A percentile compares a stretch with the other conserved stretches of the same genome.
These are phyloP conservation scores for Trichoderma sp. DNA, from an alignment of 2,329 filamentous ascomycete species.

Conservation along the genomic window DNA sequence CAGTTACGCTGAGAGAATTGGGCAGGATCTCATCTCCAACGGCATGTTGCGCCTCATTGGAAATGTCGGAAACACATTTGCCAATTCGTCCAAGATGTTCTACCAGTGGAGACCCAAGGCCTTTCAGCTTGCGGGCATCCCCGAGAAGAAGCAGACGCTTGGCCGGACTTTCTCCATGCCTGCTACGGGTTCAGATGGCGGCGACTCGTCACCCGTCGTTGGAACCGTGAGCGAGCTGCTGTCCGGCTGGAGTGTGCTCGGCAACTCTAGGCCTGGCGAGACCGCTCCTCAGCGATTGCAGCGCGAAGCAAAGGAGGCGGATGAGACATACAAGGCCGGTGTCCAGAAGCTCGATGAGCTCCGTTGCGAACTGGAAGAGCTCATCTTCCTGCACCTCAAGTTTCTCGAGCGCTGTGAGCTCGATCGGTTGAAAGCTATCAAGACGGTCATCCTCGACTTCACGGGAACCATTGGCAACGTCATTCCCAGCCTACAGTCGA, in stretches of 20 bases:
- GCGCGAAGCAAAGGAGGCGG: conserved; percentile 83
- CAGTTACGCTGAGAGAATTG: conserved; percentile 89
- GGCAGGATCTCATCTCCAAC: conserved; percentile 83
- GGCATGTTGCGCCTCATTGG: conserved; percentile 89
- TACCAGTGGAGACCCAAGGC: conserved; percentile 96
- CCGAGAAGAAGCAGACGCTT: conserved; percentile 77
- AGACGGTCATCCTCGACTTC: conserved; percentile 96
- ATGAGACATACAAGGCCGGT: conserved; percentile 87
- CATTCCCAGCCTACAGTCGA: conserved; percentile 91
- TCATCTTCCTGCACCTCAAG: conserved; percentile 85
- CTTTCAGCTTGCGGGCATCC: conserved; percentile 82
- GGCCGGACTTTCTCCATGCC: conserved; percentile 73
- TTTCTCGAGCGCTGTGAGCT: conserved; percentile 98
- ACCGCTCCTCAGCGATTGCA: conserved; percentile 82
- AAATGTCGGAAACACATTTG: conserved; percentile 92
- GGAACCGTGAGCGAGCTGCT: conserved; percentile 86
- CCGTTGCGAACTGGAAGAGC: conserved; percentile 91
- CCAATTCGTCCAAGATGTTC: conserved; percentile 94
- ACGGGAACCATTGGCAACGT: conserved; percentile 97
- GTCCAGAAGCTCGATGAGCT: conserved; percentile 86
- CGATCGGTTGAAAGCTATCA: conserved; percentile 94
- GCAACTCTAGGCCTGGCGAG: conserved; percentile 86
- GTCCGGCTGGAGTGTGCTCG: conserved; percentile 84
- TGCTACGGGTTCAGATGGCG: conserved; percentile 52
- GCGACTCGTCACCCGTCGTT: conserved; percentile 79